Percentiles rank a stretch among this genome's conserved stretches.
phyloP scores from a whole-genome alignment of 371 early-diverging fungal species.

The Haplosporangium sp. region DNA sequence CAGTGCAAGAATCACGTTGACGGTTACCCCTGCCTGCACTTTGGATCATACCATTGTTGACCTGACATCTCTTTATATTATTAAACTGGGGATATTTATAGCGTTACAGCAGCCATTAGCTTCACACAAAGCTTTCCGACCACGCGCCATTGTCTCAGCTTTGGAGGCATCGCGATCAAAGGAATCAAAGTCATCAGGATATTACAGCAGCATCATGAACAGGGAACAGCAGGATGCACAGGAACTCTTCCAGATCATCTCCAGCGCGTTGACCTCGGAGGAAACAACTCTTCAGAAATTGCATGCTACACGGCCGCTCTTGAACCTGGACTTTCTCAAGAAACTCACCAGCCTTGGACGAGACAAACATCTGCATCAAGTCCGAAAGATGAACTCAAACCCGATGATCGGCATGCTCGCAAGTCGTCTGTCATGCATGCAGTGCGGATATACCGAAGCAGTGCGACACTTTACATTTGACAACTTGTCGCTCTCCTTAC shows the following conservation, averaged over 20 bases:
- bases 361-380: slow-evolving; percentile 7
- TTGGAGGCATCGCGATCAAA: slow-evolving; percentile 63
- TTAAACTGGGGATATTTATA: slow-evolving; percentile 3
- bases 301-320: slow-evolving; percentile 28
- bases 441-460: slow-evolving; percentile 85
- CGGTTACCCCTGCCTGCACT: slow-evolving; percentile 5
- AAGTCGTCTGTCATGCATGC: slow-evolving; percentile 79
- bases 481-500: slow-evolving; percentile 80
- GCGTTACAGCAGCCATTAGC: slow-evolving; percentile 60
- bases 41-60: not conserved
- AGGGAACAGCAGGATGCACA: slow-evolving; percentile 94
- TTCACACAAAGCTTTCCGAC: slow-evolving; percentile 62
- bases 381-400: slow-evolving; percentile 54
- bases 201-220: slow-evolving; percentile 60
- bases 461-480: slow-evolving; percentile 88
- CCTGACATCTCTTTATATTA: not conserved
- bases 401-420: slow-evolving; percentile 84
- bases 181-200: slow-evolving; percentile 61
- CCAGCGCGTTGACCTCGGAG: slow-evolving; percentile 81
- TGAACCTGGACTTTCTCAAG: slow-evolving; percentile 33
- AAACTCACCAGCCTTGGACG: slow-evolving; percentile 18
- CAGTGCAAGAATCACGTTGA: not conserved
- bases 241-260: slow-evolving; percentile 91
- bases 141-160: slow-evolving; percentile 67
- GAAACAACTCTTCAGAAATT: slow-evolving; percentile 52